These are phyloP conservation scores for Diaporthe sp. DNA, from an alignment of 2,329 filamentous ascomycete genomes.

Conservation along the genomic window DNA sequence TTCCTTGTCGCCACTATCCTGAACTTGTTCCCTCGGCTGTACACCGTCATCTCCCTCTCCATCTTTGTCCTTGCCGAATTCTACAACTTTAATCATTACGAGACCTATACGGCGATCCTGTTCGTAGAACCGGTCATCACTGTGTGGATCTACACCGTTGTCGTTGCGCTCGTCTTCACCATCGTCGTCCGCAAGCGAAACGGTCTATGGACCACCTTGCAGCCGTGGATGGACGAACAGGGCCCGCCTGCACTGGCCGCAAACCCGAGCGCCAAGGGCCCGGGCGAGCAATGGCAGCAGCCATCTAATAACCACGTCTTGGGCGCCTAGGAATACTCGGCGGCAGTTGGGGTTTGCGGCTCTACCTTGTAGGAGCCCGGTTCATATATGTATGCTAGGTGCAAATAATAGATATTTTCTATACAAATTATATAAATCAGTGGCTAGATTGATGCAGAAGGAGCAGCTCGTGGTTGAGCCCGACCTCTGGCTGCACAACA, in stretches of 20 bases:
- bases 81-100: neutral
- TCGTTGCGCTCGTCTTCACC: conserved; percentile 46
- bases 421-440: neutral
- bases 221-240: conserved; percentile 39
- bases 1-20: conserved; percentile 52
- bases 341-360: neutral
- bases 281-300: conserved; percentile 42
- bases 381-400: neutral
- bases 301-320: neutral
- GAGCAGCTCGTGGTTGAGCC: too few species aligned
- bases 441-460: too few species aligned
- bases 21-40: conserved; percentile 47
- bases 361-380: neutral
- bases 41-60: conserved; percentile 41
- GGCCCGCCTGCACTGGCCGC: neutral
- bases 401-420: neutral
- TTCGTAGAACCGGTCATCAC: conserved; percentile 44
- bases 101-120: neutral
- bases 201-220: conserved; percentile 47
- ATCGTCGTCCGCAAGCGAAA: conserved; percentile 44
- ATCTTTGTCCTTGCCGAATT: conserved; percentile 33
- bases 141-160: conserved; percentile 42
- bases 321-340: neutral
- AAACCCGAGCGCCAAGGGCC: neutral
- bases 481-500: too few species aligned